Base-by-base conservation (phyloP, 345 rosid species). In the Salix arbutifolia region DNA sequence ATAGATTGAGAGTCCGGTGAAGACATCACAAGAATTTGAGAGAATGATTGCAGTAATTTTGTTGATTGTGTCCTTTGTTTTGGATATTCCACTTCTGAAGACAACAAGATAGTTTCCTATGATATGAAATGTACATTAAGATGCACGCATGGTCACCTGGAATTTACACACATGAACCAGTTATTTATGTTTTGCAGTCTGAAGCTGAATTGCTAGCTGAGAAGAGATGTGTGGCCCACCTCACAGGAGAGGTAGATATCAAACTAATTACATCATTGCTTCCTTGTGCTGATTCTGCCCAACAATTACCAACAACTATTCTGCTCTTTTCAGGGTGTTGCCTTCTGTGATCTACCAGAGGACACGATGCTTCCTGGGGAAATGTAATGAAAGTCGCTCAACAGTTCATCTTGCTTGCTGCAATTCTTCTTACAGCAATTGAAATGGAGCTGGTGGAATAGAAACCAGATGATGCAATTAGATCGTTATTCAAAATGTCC, bases 311-410 rank as follows among this genome's bases (percentile, higher is more conserved):
- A 75, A 77, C 75, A 72, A 73, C 2, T 67, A 58, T 74, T 62
- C n/a, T 80, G 53, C 33, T 68, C 33, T 74, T 84, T 82, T 76
- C 91, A 96, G 99, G 99, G 98, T 71, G 52, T 91, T 37, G 99
- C 92, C 60, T 87, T 17, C 84, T 93, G 99, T 82, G 98, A 96
- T 86, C 90, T 96, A 74, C 96, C 95, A 0, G 98, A 89, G 81
- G 99, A 96, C 84, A 93, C 99, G 8, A 96, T 93, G 99, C 99
- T 96, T 85, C 99, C 99, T 1, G 99, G 99, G 56, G 99, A 96
- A 82, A 91, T 96, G 93, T 96, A 86, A 86, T 53, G 5, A 18
- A 7, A 21, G 11, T 21, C 72, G 64, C 37, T 65, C 67, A 35
- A 48, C 62, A 56, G 77, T 19, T n/a, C 35, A 33, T 33, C 16